Percentiles rank a stretch among this genome's conserved stretches.
Evolutionary conservation across 306 rosid genomes (phyloP).

Genomic region (Vigna nakashimae): DNA sequence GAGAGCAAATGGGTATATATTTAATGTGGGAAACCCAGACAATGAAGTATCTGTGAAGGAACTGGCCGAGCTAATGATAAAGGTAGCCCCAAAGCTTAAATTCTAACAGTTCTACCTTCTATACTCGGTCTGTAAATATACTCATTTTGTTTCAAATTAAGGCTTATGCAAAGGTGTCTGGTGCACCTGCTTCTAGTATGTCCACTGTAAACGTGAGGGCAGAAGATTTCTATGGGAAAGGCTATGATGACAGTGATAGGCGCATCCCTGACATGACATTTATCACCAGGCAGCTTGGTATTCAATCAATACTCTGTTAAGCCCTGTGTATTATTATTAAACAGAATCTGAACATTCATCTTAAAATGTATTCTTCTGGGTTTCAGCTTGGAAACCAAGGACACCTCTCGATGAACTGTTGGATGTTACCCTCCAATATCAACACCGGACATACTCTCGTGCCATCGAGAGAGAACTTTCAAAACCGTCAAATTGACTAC

Average conservation of each 20-base stretch:
- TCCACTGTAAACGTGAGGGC: slow-evolving; percentile 73
- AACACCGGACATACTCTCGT: slow-evolving; percentile 77
- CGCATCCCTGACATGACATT: slow-evolving; percentile 91
- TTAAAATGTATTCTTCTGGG: slow-evolving; percentile 14
- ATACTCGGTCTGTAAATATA: not conserved
- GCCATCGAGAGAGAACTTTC: slow-evolving; percentile 69
- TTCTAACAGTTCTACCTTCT: not conserved
- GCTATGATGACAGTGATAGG: slow-evolving; percentile 88
- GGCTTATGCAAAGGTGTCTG: slow-evolving; percentile 80
- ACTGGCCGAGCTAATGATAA: slow-evolving; percentile 85
- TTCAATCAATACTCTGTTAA: slow-evolving; percentile 6
- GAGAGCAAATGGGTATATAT: slow-evolving; percentile 80
- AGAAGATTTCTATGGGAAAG: slow-evolving; percentile 78
- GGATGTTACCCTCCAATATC: slow-evolving; percentile 82
- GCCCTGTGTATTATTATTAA: not conserved
- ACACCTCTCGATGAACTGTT: slow-evolving; percentile 79
- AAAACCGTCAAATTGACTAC: slow-evolving; percentile 50
- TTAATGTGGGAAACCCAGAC: slow-evolving; percentile 87
- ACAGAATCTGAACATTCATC: slow-evolving; percentile 21
- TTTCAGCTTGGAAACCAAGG: slow-evolving; percentile 80
- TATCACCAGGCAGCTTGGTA: slow-evolving; percentile 85
- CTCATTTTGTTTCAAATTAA: slow-evolving; percentile 26
- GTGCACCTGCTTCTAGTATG: slow-evolving; percentile 61
- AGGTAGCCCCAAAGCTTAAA: slow-evolving; percentile 47
- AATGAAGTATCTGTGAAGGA: slow-evolving; percentile 85